Evolutionary conservation across 2,329 filamentous ascomycete genomes (phyloP), one percentile per base, ranked within the genome.

Genomic region (Colletotrichum endophyticum): DNA sequence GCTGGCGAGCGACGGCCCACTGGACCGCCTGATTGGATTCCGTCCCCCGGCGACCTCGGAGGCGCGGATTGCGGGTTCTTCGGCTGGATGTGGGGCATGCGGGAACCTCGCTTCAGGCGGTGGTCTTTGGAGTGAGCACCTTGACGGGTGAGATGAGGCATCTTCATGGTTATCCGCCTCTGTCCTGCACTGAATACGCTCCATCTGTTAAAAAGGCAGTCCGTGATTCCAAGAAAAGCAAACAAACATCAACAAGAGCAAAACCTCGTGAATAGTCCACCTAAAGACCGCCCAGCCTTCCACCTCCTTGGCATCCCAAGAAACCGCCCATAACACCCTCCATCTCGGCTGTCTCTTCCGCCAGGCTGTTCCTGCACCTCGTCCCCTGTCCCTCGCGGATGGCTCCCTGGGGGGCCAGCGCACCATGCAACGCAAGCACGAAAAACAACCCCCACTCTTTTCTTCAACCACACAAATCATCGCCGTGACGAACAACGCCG

Each of bases 11-110:
- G n/a, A 49, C 11, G 19, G 19, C 44, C 44, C 44, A 53, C 44
- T 53, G 28, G 27, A 15, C 25, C 27, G n/a, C 30, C 49, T 59
- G 59, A 70, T 36, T 64, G 30, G 34, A 32, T 19, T 22, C 39
- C n/a, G 22, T 39, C n/a, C 56, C 36, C 44, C 66, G 74, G 74
- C 70, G 57, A 64, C 74, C 28, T 76, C 74, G 74, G 73, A 49
- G 56, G 56, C 22, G 56, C 6, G 44, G 44, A 22, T 4, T 49
- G 70, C 73, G 73, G 74, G 28, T 66, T 74, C 16, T 27, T 76
- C 74, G 70, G 71, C 28, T 74, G 64, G 39, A 36, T 44, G 57
- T 64, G 73, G 69, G 53, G 62, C 44, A 13, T 25, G n/a, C 44
- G 28, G 30, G 59, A 11, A n/a, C 59, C n/a, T 34, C 30, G 59